Base-by-base conservation (phyloP, 495 filamentous ascomycete species). In the Talaromyces liani region DNA sequence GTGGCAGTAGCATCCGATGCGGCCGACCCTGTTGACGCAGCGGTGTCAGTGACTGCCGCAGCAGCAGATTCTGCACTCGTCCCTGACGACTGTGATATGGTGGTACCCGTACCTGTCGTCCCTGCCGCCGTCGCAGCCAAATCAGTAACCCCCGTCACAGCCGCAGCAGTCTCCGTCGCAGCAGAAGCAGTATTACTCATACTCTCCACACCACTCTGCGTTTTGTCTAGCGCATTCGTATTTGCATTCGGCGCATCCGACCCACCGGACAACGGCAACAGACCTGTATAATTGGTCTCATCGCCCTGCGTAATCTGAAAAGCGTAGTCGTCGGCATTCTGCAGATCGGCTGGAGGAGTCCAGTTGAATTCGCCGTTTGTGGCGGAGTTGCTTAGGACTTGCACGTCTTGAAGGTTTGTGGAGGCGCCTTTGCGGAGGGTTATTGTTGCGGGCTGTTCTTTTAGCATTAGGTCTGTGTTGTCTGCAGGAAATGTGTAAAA, bases 251-350 rank as follows among this genome's bases (percentile, higher is more conserved):
- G 59, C 39, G 53, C 49, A 45, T 58, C 64, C 20, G 45, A 58
- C n/a, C 67, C 74, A 56, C 71, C 71, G 18, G 66, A 63, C 27
- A 66, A 58, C 55, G 45, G 71, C 18, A 83, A 45, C 24, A 75
- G 72, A 6, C 73, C 79, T n/a, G 79, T 77, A 64, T 81, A 83
- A 64, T 83, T 83, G 25, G 70, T 64, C 4, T 75, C 45, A 12
- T 69, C 72, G 45, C 67, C 71, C 63, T 82, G 81, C 16, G 64
- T 63, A 67, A 83, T 78, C 63, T 80, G 70, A 55, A 82, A 73
- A 20, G 81, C 79, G 61, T 83, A 83, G 66, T 76, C 71, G 6
- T 71, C 34, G 18, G 69, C 75, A 31, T 72, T 65, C n/a, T 72
- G 70, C 33, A 82, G 67, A 18, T 69, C 69, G 29, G 62, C 65